phyloP scores from a whole-genome alignment of 2,329 filamentous ascomycete genomes.

The Lithohypha guttulata region DNA sequence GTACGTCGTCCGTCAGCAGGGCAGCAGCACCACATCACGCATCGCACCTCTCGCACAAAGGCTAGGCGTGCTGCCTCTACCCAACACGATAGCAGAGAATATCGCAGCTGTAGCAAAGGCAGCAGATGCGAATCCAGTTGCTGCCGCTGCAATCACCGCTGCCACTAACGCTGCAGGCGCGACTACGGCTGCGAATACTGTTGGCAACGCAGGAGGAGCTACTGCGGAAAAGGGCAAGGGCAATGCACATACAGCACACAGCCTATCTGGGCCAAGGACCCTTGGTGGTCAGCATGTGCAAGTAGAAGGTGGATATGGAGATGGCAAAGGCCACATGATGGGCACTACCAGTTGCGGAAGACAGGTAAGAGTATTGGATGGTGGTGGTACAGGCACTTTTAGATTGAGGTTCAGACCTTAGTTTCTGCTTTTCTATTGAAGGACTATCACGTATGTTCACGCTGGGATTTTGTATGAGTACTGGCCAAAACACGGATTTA shows the following conservation, averaged over 20 bases:
- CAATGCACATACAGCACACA: conserved; percentile 1
- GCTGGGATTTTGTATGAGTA: background rate
- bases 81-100: conserved; percentile 1
- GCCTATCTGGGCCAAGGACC: background rate
- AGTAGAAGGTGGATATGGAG: conserved; percentile 19
- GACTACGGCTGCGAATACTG: background rate
- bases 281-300: conserved; percentile 9
- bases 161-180: background rate
- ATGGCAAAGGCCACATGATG: conserved; percentile 19
- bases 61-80: conserved; percentile 4
- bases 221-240: conserved; percentile 1
- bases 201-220: background rate
- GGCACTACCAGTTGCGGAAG: conserved; percentile 17
- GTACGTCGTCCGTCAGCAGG: conserved; percentile 37
- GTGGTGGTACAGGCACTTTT: conserved; percentile 20
- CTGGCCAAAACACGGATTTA: background rate
- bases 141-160: background rate
- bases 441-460: no score
- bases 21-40: conserved; percentile 1
- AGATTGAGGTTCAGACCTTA: conserved; percentile 19
- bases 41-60: conserved; percentile 1
- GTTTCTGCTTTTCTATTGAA: no score
- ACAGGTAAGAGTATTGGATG: conserved; percentile 15
- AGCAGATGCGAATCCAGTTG: background rate
- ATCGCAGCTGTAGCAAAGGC: background rate